A percentile compares a stretch with the other conserved stretches of the same genome.
Evolutionary conservation across 495 filamentous ascomycete genomes (phyloP).

Genomic region (Jackrogersella multiformis): DNA sequence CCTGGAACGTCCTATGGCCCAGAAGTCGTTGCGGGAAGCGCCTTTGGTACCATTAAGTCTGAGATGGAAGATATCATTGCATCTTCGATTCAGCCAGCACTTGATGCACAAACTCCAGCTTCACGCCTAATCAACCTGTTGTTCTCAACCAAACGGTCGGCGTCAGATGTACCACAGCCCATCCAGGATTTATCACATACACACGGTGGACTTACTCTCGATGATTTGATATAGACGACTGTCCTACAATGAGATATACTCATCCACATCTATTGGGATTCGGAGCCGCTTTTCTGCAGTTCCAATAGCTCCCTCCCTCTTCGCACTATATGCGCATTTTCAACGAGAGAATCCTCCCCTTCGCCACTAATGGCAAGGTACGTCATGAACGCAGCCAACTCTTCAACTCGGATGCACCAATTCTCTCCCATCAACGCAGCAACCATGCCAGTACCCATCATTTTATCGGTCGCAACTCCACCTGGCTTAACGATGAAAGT

Average conservation of each 20-base stretch:
- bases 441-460: not conserved
- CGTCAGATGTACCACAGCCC: not conserved
- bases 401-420: constrained; percentile 10
- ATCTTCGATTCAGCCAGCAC: constrained; percentile 9
- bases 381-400: constrained; percentile 29
- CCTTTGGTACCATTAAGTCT: not conserved
- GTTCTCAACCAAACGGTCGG: not conserved
- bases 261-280: not conserved
- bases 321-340: constrained; percentile 25
- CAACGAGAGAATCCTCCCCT: constrained; percentile 17
- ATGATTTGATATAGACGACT: not conserved
- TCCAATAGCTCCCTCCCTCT: constrained; percentile 26
- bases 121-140: not conserved
- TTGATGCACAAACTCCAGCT: constrained; percentile 6
- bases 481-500: constrained; percentile 23
- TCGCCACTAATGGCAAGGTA: constrained; percentile 22
- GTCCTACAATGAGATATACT: too few relatives aligned
- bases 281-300: too few relatives aligned
- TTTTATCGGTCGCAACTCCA: not conserved
- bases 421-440: constrained; percentile 15
- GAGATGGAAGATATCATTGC: constrained; percentile 15
- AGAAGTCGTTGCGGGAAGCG: not conserved
- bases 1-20: not conserved
- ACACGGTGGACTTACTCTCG: not conserved
- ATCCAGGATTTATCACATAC: not conserved